Evolutionary conservation across 768 basidiomycete species (phyloP).

Genomic region (Termitomyces sp.): DNA sequence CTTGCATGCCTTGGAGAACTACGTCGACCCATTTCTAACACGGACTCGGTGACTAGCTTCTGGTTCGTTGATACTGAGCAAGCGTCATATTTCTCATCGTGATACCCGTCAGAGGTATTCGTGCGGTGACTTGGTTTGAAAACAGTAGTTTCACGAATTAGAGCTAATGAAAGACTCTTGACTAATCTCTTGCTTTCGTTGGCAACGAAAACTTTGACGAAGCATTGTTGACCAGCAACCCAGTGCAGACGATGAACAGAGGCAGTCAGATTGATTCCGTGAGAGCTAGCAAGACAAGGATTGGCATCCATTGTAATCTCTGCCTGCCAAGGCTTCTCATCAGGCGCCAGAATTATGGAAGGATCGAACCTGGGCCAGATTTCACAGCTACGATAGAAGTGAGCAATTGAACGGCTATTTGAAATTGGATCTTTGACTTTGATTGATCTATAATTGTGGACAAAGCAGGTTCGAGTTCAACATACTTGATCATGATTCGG

Average conservation of each 20-base stretch:
- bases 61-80: slow-evolving; percentile 20
- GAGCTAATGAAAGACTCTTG: slow-evolving; percentile 55
- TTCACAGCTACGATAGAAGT: slow-evolving; percentile 82
- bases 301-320: background rate
- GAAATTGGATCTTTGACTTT: slow-evolving; percentile 66
- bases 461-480: background rate
- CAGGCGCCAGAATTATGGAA: slow-evolving; percentile 51
- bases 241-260: slow-evolving; percentile 68
- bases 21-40: slow-evolving; percentile 60
- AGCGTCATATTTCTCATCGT: background rate
- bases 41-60: slow-evolving; percentile 61
- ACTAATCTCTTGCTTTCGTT: slow-evolving; percentile 69
- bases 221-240: slow-evolving; percentile 79
- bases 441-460: slow-evolving; percentile 44
- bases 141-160: slow-evolving; percentile 20
- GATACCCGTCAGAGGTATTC: background rate
- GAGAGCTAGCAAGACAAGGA: slow-evolving; percentile 22
- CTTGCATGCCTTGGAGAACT: slow-evolving; percentile 67
- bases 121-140: background rate
- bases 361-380: slow-evolving; percentile 76
- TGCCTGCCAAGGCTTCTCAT: slow-evolving; percentile 26
- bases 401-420: slow-evolving; percentile 67
- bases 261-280: slow-evolving; percentile 61
- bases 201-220: slow-evolving; percentile 54
- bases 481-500: background rate